Percentiles rank a stretch among this genome's conserved stretches.
Conservation (phyloP, 331 rosid genomes). For the Saraca asoca region DNA sequence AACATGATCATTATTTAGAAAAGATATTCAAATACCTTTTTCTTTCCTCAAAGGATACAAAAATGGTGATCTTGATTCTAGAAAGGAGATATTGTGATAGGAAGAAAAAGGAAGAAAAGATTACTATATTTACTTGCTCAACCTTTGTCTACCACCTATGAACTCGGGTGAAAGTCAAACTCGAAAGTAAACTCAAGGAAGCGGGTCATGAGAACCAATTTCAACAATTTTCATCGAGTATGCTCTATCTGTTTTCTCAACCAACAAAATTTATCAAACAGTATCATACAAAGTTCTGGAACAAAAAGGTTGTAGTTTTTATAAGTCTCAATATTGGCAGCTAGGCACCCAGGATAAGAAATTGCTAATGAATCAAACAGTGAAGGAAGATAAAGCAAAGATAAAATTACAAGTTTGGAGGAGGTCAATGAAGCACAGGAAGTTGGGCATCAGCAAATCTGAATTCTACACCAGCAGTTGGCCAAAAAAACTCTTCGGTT, state of each 20-base stretch:
- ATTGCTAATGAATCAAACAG: neutral
- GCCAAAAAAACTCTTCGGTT: slow-evolving; percentile 25
- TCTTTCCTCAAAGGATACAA: too few species aligned
- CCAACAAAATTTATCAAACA: neutral
- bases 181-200: neutral
- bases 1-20: too few species aligned
- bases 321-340: neutral
- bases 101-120: neutral
- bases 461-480: slow-evolving; percentile 17
- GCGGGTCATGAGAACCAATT: neutral
- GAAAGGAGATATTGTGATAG: neutral
- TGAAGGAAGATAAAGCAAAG: neutral
- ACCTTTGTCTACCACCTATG: neutral
- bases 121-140: neutral
- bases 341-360: neutral
- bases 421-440: neutral
- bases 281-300: neutral
- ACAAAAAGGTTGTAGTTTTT: slow-evolving; percentile 11
- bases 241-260: neutral
- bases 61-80: too few species aligned
- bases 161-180: neutral
- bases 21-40: too few species aligned
- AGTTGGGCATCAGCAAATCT: neutral
- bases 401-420: too few species aligned
- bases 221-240: neutral